Base-by-base conservation (phyloP, 1,139 yeast genomes). In the Kazachstania sp. region DNA sequence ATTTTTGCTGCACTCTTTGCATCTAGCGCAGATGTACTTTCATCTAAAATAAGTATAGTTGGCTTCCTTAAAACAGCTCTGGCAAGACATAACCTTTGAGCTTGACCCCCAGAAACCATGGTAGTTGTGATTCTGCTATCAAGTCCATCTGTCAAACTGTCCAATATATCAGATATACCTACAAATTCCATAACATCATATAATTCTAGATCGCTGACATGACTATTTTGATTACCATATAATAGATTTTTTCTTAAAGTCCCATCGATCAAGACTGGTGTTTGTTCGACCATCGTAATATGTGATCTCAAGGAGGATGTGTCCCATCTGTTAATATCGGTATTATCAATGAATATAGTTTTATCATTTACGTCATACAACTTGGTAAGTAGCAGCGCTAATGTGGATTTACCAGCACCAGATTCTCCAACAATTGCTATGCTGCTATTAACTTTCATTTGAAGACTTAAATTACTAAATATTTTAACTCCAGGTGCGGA, bases 321-420 rank as follows among this genome's bases (percentile, higher is more conserved):
- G 50, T 80, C 73, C 48, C 83, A 61, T 0, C 61, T 57, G 20
- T 67, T 65, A 9, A 83, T 66, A 51, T 79, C 79, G 46, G 43
- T 71, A 60, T 61, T 74, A 57, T 58, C 78, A 35, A 60, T 56
- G 45, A 52, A 60, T 1, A 79, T 64, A 0, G 60, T 55, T 13
- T 74, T 68, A 9, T 74, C 68, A 0, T 64, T 54, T 7, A 70
- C 66, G 4, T 63, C 65, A 55, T 77, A 79, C 8, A 86, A 65
- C 42, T 84, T 71, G 4, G 79, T 66, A 0, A 85, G 54, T 8
- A 86, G 58, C 2, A 74, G 71, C 0, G 77, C 61, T 3, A 86
- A 58, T 0, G 95, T 85, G 0, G 92, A 81, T 64, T 86, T 86
- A 0, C 95, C 95, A 20, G 82, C 75, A 0, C 95, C 95, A 8